A percentile compares a stretch with the other conserved stretches of the same genome.
Conservation (phyloP, 2,329 filamentous ascomycete genomes). For the Colletotrichum liriopes region DNA sequence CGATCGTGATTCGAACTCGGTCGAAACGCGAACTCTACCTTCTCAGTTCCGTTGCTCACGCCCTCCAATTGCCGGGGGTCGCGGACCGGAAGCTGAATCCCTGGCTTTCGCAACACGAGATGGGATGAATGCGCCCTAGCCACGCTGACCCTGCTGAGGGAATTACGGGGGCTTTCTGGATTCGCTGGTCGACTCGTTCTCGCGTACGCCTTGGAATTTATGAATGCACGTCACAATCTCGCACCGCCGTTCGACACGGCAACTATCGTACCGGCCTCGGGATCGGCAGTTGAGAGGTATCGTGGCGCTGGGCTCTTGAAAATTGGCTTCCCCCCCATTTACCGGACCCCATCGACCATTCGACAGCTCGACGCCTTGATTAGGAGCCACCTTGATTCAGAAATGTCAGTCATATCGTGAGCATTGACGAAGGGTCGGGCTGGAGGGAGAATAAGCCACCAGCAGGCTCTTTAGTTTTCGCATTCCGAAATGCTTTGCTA, state of each 20-base stretch:
- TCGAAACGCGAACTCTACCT: conserved; percentile 26
- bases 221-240: conserved; percentile 1
- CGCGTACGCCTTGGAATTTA: neutral
- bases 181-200: conserved; percentile 4
- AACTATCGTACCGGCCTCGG: neutral
- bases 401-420: neutral
- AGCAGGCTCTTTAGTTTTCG: neutral
- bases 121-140: conserved; percentile 26
- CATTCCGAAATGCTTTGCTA: conserved; percentile 32
- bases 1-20: conserved; percentile 2
- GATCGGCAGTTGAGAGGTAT: neutral
- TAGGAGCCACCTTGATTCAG: neutral
- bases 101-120: conserved; percentile 3
- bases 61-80: neutral
- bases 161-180: conserved; percentile 20
- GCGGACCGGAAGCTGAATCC: conserved; percentile 27
- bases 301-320: neutral
- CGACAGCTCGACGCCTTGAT: too few species aligned
- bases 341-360: too few species aligned
- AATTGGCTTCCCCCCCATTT: neutral
- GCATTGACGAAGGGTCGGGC: too few species aligned
- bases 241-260: neutral
- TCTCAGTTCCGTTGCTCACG: neutral
- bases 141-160: conserved; percentile 33
- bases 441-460: neutral